Conservation (phyloP, 352 stramenopile genomes). For the Globisporangium nagaii region DNA sequence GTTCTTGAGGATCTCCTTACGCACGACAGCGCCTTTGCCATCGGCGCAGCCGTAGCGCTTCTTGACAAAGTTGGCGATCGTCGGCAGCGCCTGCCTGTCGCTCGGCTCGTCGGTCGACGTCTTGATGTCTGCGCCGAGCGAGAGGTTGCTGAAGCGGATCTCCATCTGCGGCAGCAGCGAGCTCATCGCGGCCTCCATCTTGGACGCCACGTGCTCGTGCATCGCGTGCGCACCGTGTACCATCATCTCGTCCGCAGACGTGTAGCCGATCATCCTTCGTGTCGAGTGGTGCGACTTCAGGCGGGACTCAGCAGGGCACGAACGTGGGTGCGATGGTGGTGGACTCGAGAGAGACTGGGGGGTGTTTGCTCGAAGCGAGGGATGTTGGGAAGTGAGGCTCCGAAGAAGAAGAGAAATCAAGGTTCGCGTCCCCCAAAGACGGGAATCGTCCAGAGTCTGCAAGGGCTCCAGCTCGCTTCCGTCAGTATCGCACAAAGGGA, state of each 20-base stretch:
- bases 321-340: no score
- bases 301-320: no score
- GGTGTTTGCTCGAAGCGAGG: no score
- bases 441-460: no score
- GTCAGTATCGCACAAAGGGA: no score
- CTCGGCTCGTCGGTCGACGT: not conserved
- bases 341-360: no score
- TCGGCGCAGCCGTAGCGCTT: no score
- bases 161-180: slow-evolving; percentile 34
- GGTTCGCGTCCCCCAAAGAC: no score
- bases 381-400: no score
- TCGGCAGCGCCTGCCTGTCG: slow-evolving; percentile 23
- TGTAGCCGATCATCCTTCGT: slow-evolving; percentile 25
- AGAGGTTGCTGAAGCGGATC: slow-evolving; percentile 34
- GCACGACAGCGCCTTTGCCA: slow-evolving; percentile 4
- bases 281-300: no score
- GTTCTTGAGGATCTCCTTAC: slow-evolving; percentile 11
- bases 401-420: no score
- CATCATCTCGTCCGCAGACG: slow-evolving; percentile 15
- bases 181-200: slow-evolving; percentile 25
- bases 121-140: slow-evolving; percentile 7
- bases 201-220: slow-evolving; percentile 21
- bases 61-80: slow-evolving; percentile 24
- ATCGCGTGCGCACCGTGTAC: slow-evolving; percentile 21
- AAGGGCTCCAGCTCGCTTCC: no score